Evolutionary conservation across 805 yeast species (phyloP), one percentile per base, ranked within the genome.

Genomic region (Saturnispora sanitii): DNA sequence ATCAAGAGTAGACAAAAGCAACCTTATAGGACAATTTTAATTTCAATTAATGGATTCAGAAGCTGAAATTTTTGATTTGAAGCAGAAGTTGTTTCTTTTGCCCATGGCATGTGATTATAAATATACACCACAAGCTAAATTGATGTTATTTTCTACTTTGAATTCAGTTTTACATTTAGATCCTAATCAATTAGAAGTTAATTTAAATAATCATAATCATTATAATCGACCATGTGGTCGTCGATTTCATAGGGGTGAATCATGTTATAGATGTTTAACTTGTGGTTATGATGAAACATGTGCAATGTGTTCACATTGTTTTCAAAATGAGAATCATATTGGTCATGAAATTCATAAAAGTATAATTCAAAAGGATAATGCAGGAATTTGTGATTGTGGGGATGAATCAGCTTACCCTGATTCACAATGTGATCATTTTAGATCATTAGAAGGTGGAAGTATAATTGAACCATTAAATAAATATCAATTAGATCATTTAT

Each of bases 301-400:
- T 58, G 94, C 88, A 0, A 61, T 88, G 8, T 88, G 97, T 56
- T 70, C 78, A 9, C 64, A 70, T 44, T 88, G 97, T 56, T 88
- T 67, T 60, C 75, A 78, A 37, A 75, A 77, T 2, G 75, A 73
- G 4, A 68, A 71, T 41, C 97, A 88, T 58, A 54, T 55, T 27
- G 90, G 77, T 34, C 97, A 88, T 57, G 72, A 75, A 35, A 78
- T 82, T 7, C 73, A 78, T 42, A 71, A 77, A 15, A 67, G 75
- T 30, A 75, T 82, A 6, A 73, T 80, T 43, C 74, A 73, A 33
- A 66, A 83, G 39, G 82, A 75, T 45, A 81, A 69, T 44, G 74
- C 88, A 29, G 92, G 92, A 0, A 82, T 80, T 16, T 82, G 94
- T 56, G 95, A 85, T 53, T 85, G 95, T 57, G 95, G 95, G 4